Percentiles rank a stretch among this genome's conserved stretches.
phyloP scores from a whole-genome alignment of 1,139 yeast genomes.

The Nakaseomyces sp. region DNA sequence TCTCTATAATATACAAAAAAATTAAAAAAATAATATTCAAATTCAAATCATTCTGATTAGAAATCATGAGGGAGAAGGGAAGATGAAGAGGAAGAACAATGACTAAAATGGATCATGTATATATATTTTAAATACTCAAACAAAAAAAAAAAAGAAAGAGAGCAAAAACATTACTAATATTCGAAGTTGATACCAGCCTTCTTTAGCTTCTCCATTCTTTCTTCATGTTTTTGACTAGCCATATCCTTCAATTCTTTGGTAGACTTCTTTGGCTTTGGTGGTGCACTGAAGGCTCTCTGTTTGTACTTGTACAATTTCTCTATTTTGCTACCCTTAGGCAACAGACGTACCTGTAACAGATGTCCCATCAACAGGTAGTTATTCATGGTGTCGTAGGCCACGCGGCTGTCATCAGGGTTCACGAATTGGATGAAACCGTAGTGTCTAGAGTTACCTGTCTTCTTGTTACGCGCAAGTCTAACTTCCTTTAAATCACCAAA shows the following conservation, averaged over 20 bases:
- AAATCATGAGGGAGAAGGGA: no score
- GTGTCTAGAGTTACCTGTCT: constrained; percentile 86
- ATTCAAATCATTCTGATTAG: no score
- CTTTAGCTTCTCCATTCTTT: constrained; percentile 29
- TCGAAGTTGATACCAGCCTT: constrained; percentile 32
- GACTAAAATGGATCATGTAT: no score
- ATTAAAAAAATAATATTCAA: no score
- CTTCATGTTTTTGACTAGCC: constrained; percentile 28
- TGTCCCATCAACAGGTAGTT: constrained; percentile 87
- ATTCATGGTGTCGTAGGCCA: constrained; percentile 93
- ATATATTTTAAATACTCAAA: no score
- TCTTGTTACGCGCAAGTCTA: constrained; percentile 79
- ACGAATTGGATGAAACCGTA: constrained; percentile 85
- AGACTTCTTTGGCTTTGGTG: constrained; percentile 38
- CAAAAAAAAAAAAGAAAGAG: no score
- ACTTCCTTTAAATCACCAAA: constrained; percentile 77
- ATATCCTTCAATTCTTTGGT: constrained; percentile 27
- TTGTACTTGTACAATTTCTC: constrained; percentile 54
- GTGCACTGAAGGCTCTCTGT: constrained; percentile 41
- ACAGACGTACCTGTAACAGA: constrained; percentile 56
- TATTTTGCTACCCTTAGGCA: constrained; percentile 40
- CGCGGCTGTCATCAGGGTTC: constrained; percentile 63
- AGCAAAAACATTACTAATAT: no score
- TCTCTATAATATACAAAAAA: no score
- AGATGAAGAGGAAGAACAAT: no score